Base-by-base conservation (phyloP, 192 early-diverging fungal species). In the Podila clonocystis region DNA sequence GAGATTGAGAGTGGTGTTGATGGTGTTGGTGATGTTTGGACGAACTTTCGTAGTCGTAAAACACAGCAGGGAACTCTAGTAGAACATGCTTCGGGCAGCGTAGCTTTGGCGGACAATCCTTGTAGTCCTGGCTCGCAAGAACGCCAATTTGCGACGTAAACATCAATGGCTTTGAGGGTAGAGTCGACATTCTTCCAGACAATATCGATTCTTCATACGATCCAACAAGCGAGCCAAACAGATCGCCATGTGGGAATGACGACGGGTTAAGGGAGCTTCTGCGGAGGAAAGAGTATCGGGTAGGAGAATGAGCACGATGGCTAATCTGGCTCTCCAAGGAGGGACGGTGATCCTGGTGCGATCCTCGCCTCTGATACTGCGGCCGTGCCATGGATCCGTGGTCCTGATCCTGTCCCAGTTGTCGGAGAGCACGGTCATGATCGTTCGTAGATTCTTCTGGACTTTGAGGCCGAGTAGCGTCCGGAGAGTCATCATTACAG, bases 61-160 rank as follows among this genome's bases (percentile, higher is more conserved):
- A 95, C 59, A 88, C 89, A 12, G 93, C 93, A 29, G 90, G 89
- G 67, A 95, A 95, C 15, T 77, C 79, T 11, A 93, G 64, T 5
- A 67, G 71, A 13, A 91, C 71, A 82, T 93, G 92, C 24, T 88
- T 90, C 33, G 93, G 92, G 36, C 92, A 93, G 45, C 91, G 85
- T 19, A 94, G 76, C 20, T 82, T 75, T 26, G 89, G 85, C 61
- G 82, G 84, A 31, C 83, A 85, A 63, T 76, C 68, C 60, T 87
- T 87, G 58, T 88, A 89, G 58, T 90, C 91, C n/a, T 91, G 91
- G 38, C 83, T 72, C 1, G 88, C 93, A 30, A 94, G 72, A 11
- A 88, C 91, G 2, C 93, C 92, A 50, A 95, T 90, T 48, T 94
- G 91, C 12, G 90, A 86, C 29, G 86, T 71, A 66, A 95, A 95